phyloP scores from a whole-genome alignment of 257 asterid genomes.

The Nicotiana paniculata region DNA sequence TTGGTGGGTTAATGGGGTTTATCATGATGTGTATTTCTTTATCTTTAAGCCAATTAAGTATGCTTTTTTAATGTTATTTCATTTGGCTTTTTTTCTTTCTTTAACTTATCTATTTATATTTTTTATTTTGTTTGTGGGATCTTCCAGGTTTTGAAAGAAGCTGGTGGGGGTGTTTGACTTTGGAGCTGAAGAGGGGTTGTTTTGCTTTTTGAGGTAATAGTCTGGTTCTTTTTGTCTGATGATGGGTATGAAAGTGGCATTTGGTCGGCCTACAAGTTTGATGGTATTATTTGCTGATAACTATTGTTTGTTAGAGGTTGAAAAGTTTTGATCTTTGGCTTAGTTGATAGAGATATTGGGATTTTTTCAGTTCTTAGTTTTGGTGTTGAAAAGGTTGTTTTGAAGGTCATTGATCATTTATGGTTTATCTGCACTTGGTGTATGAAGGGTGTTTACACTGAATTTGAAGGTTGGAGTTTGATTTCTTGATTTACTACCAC shows the following conservation, averaged over 20 bases:
- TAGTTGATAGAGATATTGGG: constrained; percentile 5
- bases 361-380: neutral
- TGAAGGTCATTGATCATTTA: neutral
- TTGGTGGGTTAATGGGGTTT: constrained; percentile 4
- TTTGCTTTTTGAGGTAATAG: constrained; percentile 12
- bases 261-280: constrained; percentile 10
- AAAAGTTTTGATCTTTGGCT: constrained; percentile 8
- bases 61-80: neutral
- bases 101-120: neutral
- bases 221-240: constrained; percentile 10
- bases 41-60: constrained; percentile 2
- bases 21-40: constrained; percentile 8
- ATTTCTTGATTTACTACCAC: constrained; percentile 23
- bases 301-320: constrained; percentile 14
- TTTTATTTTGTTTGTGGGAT: neutral
- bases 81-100: neutral
- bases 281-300: constrained; percentile 1
- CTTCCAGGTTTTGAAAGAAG: constrained; percentile 2
- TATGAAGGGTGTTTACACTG: constrained; percentile 17
- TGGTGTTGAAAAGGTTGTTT: neutral
- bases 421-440: constrained; percentile 14
- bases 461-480: constrained; percentile 29
- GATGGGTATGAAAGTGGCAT: constrained; percentile 12
- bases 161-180: constrained; percentile 38
- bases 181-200: constrained; percentile 35